These are phyloP conservation scores for Sarcodon aspratus DNA, from an alignment of 768 basidiomycete genomes.

Conservation along the genomic window DNA sequence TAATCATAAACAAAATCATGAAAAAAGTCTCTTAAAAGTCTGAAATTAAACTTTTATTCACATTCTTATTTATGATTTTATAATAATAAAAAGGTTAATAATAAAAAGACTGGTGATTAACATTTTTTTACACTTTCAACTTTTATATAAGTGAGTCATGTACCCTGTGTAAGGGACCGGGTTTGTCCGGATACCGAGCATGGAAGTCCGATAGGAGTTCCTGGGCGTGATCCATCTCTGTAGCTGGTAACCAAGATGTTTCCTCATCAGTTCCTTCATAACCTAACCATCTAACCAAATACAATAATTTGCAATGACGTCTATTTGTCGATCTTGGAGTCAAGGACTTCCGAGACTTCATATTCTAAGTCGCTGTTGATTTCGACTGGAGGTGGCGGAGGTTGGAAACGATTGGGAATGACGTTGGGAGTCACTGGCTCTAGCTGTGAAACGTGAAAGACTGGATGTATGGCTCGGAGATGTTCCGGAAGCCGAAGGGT, in stretches of 20 bases:
- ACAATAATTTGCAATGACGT: not conserved
- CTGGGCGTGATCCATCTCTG: slow-evolving; percentile 1
- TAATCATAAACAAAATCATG: too few relatives aligned
- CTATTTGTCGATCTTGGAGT: slow-evolving; percentile 7
- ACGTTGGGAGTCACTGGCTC: slow-evolving; percentile 7
- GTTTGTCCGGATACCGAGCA: not conserved
- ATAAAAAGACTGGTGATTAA: too few relatives aligned
- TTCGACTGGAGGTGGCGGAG: slow-evolving; percentile 5
- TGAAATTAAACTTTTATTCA: too few relatives aligned
- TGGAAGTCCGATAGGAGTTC: slow-evolving; percentile 3
- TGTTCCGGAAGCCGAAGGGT: slow-evolving; percentile 11
- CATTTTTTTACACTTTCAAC: too few relatives aligned
- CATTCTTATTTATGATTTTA: too few relatives aligned
- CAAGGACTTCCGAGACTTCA: slow-evolving; percentile 7
- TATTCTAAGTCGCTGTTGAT: slow-evolving; percentile 7
- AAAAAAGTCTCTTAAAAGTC: too few relatives aligned
- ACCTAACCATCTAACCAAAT: not conserved
- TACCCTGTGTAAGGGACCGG: not conserved
- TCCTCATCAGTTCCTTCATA: slow-evolving; percentile 7
- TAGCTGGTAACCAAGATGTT: slow-evolving; percentile 7
- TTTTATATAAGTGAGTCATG: too few relatives aligned
- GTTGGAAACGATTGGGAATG: slow-evolving; percentile 6
- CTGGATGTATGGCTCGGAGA: slow-evolving; percentile 9
- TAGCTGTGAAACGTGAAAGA: slow-evolving; percentile 12
- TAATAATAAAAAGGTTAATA: too few relatives aligned